Evolutionary conservation across 257 asterid genomes (phyloP), one percentile per base, ranked within the genome.

Genomic region (Galeopsis tetrahit): DNA sequence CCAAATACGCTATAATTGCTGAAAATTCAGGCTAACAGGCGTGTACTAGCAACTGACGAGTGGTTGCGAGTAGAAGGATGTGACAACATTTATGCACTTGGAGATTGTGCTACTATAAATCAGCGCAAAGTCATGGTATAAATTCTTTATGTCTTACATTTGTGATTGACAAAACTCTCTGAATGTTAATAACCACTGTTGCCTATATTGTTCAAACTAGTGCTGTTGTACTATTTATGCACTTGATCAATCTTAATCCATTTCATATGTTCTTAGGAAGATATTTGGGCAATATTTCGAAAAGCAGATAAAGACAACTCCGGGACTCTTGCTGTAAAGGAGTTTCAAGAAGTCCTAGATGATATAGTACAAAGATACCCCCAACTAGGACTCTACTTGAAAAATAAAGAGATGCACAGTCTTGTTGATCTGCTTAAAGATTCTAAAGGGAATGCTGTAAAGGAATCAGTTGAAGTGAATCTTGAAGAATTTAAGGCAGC

Each of bases 71-170:
- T 91, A 35, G 96, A 91, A 72, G 92, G 94, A 51, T 66, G 74
- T 76, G 86, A 87, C 71, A 81, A 32, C 75, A 82, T 89, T 75
- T 93, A 91, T 83, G 98, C 96, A 28, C 68, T 91, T 31, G 97
- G 98, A 71, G 98, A 91, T 76, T 85, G 96, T 78, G 97, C 98
- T 66, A 93, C 98, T 67, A 89, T 91, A 80, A 87, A 88, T 80
- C 98, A 91, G 73, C 97, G 97, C n/a, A 85, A 65, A 85, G 96
- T 89, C 87, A 84, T 88, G 97, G 98, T 93, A 87, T 46, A 11
- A 11, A 13, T 48, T 48, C 17, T 44, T 44, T 4, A 3, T 46
- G 6, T 11, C 11, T 46, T 46, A 3, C 53, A 46, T 46, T 46
- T 46, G 4, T 4, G 15, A 10, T 4, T n/a, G 17, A 1, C 21